Percentiles rank a stretch among this genome's conserved stretches.
phyloP scores from a whole-genome alignment of 768 basidiomycete genomes.

The Kwoniella botswanensis region DNA sequence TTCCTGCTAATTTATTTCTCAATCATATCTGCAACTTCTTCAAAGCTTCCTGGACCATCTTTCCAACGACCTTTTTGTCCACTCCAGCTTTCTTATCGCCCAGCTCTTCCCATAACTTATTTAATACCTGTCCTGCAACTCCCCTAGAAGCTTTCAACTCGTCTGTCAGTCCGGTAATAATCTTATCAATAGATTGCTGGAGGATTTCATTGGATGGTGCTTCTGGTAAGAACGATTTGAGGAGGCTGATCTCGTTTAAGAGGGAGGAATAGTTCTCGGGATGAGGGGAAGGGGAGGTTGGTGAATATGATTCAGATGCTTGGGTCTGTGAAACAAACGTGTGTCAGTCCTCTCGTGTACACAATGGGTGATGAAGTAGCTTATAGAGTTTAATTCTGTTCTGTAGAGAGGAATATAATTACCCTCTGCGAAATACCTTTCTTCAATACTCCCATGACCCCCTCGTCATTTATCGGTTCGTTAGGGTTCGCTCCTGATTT shows the following conservation, averaged over 20 bases:
- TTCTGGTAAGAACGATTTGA: constrained; percentile 48
- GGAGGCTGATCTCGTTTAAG: constrained; percentile 45
- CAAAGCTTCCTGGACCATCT: constrained; percentile 50
- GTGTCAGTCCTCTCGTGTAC: neutral
- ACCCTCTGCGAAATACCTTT: constrained; percentile 54
- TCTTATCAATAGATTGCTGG: constrained; percentile 31
- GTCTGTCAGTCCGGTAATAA: constrained; percentile 36
- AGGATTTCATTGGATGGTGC: constrained; percentile 40
- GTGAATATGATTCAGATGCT: constrained; percentile 52
- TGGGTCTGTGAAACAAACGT: constrained; percentile 14
- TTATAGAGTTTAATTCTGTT: too few species aligned
- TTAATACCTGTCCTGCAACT: constrained; percentile 51
- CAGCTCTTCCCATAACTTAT: constrained; percentile 48
- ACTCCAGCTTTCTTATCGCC: constrained; percentile 44
- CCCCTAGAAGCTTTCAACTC: constrained; percentile 41
- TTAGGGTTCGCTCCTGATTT: constrained; percentile 53
- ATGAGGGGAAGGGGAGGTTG: constrained; percentile 45
- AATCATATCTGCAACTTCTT: constrained; percentile 30
- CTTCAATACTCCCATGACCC: constrained; percentile 49
- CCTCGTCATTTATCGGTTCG: constrained; percentile 42
- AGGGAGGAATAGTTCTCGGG: constrained; percentile 47
- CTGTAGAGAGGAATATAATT: constrained; percentile 14
- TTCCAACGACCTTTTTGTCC: constrained; percentile 56
- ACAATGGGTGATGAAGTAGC: too few species aligned
- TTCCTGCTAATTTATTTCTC: neutral